These are phyloP conservation scores for Trichaptum fuscoviolaceum DNA, from an alignment of 768 basidiomycete species.

Conservation along the genomic window DNA sequence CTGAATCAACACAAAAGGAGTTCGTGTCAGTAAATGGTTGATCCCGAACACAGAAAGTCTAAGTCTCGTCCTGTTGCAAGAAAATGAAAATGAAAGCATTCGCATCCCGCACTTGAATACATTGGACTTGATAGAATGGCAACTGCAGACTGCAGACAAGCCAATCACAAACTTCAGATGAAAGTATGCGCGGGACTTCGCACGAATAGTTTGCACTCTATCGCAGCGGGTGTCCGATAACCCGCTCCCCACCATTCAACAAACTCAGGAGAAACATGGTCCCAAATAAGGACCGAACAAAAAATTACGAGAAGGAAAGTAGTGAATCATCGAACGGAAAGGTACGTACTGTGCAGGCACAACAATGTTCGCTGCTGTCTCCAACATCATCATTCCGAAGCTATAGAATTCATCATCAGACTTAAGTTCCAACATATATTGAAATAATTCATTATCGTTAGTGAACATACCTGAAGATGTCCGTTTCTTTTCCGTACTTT, in stretches of 20 bases:
- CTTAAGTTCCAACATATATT: neutral
- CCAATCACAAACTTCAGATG: no score
- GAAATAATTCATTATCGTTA: neutral
- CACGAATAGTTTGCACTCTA: no score
- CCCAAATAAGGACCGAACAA: neutral
- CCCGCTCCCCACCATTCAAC: no score
- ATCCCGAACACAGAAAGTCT: neutral
- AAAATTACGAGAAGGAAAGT: neutral
- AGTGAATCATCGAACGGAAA: neutral
- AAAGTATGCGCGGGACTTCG: no score
- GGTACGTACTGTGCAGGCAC: slow-evolving; percentile 90
- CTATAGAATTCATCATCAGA: slow-evolving; percentile 35
- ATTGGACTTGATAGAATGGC: no score
- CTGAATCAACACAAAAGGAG: slow-evolving; percentile 36
- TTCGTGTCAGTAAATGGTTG: neutral
- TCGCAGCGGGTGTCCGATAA: no score
- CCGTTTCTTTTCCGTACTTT: slow-evolving; percentile 86
- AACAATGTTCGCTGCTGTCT: slow-evolving; percentile 92
- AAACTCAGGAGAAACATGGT: neutral
- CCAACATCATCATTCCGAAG: slow-evolving; percentile 93
- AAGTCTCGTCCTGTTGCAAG: neutral
- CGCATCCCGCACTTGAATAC: no score
- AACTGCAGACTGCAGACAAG: no score
- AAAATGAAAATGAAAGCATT: no score
- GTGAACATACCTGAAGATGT: slow-evolving; percentile 84